These are phyloP conservation scores for Delitschia confertaspora DNA, from an alignment of 495 filamentous ascomycete species.

Conservation along the genomic window DNA sequence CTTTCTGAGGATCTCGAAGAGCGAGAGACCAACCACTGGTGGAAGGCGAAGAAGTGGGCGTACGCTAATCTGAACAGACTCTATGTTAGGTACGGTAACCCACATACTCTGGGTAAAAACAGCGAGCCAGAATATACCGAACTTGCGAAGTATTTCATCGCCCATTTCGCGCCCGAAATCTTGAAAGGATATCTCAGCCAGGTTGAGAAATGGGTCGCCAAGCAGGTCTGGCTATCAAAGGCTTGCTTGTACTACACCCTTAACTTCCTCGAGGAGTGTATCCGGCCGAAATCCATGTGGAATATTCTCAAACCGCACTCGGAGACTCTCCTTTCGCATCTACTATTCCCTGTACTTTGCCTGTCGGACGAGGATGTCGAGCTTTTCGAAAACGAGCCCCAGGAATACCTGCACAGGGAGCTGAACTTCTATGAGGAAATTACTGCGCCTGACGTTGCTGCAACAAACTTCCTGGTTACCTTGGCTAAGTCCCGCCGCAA, in stretches of 20 bases:
- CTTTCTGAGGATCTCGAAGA: slow-evolving; percentile 78
- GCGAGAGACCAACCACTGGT: slow-evolving; percentile 91
- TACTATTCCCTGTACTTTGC: slow-evolving; percentile 91
- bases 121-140: slow-evolving; percentile 60
- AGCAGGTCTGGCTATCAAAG: slow-evolving; percentile 90
- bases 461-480: slow-evolving; percentile 90
- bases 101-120: slow-evolving; percentile 55
- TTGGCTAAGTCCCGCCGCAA: slow-evolving; percentile 92
- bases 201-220: slow-evolving; percentile 93
- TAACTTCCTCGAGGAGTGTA: slow-evolving; percentile 90
- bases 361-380: slow-evolving; percentile 89
- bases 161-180: slow-evolving; percentile 88
- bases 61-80: slow-evolving; percentile 95
- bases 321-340: slow-evolving; percentile 80
- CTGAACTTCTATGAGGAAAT: slow-evolving; percentile 97
- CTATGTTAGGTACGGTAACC: slow-evolving; percentile 94
- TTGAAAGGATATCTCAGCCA: slow-evolving; percentile 84
- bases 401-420: slow-evolving; percentile 94
- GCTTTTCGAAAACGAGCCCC: slow-evolving; percentile 84
- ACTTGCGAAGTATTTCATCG: slow-evolving; percentile 83
- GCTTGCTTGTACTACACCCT: slow-evolving; percentile 85
- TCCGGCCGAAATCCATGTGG: slow-evolving; percentile 97
- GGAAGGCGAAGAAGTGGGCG: slow-evolving; percentile 99
- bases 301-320: slow-evolving; percentile 86
- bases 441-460: slow-evolving; percentile 89